Evolutionary conservation across 306 rosid species (phyloP), one percentile per base, ranked within the genome.

Genomic region (Cajanus cajan): DNA sequence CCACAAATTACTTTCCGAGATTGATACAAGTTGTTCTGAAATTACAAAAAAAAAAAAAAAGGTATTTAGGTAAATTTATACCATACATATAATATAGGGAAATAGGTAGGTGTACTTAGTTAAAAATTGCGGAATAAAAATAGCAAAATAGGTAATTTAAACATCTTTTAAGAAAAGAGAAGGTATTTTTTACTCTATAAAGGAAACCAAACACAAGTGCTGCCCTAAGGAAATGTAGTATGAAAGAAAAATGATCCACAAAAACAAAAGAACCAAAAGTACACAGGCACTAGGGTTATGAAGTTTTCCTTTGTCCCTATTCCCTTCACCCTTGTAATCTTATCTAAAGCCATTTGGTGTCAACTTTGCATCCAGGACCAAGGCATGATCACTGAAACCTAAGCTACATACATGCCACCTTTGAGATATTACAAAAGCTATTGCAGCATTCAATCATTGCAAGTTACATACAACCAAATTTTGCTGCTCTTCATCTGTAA

Each of bases 401-500:
- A 41, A 28, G 40, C 78, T 50, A 63, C 25, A 68, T 50, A 52
- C 25, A 79, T 31, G 54, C 47, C 69, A 43, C 8, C 71, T 28
- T 8, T 62, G 16, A 61, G 39, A 52, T 28, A 57, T 68, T n/a
- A n/a, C n/a, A 18, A 66, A 59, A 78, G 69, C n/a, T 44, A 44
- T 57, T 67, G 58, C 47, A 37, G 34, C 73, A 65, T 62, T 64
- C 54, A 72, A 78, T 65, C 71, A 64, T 37, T 6, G 68, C 39
- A 78, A 54, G 79, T 83, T 77, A 59, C 37, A 58, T 10, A 64
- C 69, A 80, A 77, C 4, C 73, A 74, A 16, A 18, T 41, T 74
- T 51, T 22, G 65, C 80, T 68, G 54, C 70, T 69, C 81, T 37
- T 69, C 80, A 61, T 82, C 80, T 57, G 78, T 8, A 69, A 77